phyloP scores from a whole-genome alignment of 2,329 filamentous ascomycete genomes.

The Cryphonectria japonica region DNA sequence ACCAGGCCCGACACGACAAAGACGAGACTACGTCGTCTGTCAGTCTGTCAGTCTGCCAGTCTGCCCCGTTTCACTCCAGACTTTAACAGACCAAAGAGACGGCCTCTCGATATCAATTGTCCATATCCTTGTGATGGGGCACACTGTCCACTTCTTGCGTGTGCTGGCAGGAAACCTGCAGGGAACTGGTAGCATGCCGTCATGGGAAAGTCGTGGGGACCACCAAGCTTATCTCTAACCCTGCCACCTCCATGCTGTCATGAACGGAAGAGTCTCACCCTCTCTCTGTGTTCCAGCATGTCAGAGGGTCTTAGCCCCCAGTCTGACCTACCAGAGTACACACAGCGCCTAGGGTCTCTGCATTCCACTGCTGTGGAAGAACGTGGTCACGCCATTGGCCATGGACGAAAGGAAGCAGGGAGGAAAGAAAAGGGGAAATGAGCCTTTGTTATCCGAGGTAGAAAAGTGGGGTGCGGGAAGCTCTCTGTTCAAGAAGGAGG shows the following conservation, averaged over 20 bases:
- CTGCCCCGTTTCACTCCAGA: background rate
- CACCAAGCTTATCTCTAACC: slow-evolving; percentile 6
- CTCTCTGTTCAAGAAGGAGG: background rate
- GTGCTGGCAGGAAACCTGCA: background rate
- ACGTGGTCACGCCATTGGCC: slow-evolving; percentile 27
- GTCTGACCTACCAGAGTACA: slow-evolving; percentile 7
- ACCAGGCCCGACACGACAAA: background rate
- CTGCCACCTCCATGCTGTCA: slow-evolving; percentile 9
- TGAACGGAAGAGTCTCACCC: slow-evolving; percentile 13
- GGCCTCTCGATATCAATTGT: background rate
- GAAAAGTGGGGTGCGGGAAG: slow-evolving; percentile 20
- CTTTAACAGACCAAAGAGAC: background rate
- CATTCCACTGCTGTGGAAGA: slow-evolving; percentile 9
- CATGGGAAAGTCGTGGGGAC: background rate
- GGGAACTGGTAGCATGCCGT: background rate
- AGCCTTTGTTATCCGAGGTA: slow-evolving; percentile 26
- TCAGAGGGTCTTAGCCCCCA: slow-evolving; percentile 16
- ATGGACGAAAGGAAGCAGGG: slow-evolving; percentile 17
- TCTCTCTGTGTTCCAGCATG: background rate
- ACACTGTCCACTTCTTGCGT: background rate
- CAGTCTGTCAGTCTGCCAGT: background rate
- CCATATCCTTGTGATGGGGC: background rate
- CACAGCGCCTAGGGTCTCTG: background rate
- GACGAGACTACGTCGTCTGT: background rate
- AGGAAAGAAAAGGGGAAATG: background rate